Percentiles rank a stretch among this genome's conserved stretches.
Conservation (phyloP, 1,139 yeast species). For the Candida sojae region DNA sequence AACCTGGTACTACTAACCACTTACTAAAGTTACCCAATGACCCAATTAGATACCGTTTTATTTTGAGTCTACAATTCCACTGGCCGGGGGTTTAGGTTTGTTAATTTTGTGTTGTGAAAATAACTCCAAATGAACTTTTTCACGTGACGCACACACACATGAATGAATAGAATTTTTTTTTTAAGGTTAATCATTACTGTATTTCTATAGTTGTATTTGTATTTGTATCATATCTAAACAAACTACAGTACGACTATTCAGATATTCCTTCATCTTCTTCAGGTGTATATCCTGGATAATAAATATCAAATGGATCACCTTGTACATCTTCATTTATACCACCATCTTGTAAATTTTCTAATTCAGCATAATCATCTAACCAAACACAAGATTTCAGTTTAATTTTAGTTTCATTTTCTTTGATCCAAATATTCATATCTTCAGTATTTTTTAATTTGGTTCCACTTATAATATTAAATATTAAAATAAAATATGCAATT, state of each 20-base stretch:
- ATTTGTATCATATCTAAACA: neutral
- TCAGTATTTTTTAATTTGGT: slow-evolving; percentile 12
- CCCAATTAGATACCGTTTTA: too few species aligned
- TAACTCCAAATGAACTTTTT: too few species aligned
- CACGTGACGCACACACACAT: too few species aligned
- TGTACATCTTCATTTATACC: slow-evolving; percentile 11
- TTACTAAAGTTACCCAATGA: too few species aligned
- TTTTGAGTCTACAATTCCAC: too few species aligned
- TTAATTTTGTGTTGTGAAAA: too few species aligned
- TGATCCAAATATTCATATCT: slow-evolving; percentile 20
- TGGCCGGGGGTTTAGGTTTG: too few species aligned
- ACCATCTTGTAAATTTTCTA: slow-evolving; percentile 22
- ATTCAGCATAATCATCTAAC: slow-evolving; percentile 51
- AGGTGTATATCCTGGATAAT: slow-evolving; percentile 22
- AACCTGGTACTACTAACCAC: too few species aligned
- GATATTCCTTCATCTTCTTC: slow-evolving; percentile 27
- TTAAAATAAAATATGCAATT: slow-evolving; percentile 56
- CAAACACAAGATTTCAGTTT: slow-evolving; percentile 26
- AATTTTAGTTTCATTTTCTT: slow-evolving; percentile 19
- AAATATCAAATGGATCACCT: slow-evolving; percentile 27
- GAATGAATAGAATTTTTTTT: neutral
- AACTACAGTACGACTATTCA: slow-evolving; percentile 18
- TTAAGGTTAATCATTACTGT: too few species aligned
- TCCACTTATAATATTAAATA: slow-evolving; percentile 52
- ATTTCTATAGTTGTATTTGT: neutral